phyloP scores from a whole-genome alignment of 2,329 filamentous ascomycete genomes.

The Cordyceps militaris region DNA sequence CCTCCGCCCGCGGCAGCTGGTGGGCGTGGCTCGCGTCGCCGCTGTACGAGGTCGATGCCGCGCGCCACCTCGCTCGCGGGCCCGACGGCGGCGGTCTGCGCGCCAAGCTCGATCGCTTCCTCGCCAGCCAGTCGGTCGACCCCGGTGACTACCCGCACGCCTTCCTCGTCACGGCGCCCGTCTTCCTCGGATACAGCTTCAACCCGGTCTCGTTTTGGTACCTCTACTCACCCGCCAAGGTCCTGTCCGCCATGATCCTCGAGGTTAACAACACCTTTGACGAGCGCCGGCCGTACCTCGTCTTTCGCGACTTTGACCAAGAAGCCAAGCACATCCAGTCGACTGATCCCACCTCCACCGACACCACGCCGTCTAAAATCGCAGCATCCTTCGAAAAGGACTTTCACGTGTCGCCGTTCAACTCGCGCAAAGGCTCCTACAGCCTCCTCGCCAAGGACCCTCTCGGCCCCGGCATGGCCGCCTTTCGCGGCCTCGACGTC shows the following conservation, averaged over 20 bases:
- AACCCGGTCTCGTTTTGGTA: constrained; percentile 78
- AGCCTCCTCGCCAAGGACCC: constrained; percentile 42
- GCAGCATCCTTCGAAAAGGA: constrained; percentile 56
- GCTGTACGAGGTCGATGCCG: constrained; percentile 55
- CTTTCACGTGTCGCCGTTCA: constrained; percentile 73
- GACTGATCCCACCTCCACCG: not conserved
- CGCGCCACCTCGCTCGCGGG: constrained; percentile 55
- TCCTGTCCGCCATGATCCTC: constrained; percentile 57
- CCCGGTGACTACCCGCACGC: constrained; percentile 56
- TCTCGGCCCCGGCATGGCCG: constrained; percentile 32
- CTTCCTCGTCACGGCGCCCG: constrained; percentile 64
- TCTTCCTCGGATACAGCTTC: constrained; percentile 63
- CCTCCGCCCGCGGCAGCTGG: constrained; percentile 14
- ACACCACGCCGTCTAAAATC: constrained; percentile 19
- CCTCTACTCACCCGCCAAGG: constrained; percentile 53
- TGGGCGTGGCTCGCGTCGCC: constrained; percentile 23
- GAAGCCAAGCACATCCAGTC: constrained; percentile 14
- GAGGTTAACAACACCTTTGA: constrained; percentile 75
- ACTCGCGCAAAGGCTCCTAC: constrained; percentile 51
- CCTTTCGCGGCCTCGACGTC: constrained; percentile 42
- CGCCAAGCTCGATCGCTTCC: constrained; percentile 54
- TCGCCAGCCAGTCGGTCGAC: constrained; percentile 49
- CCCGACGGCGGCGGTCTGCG: constrained; percentile 45
- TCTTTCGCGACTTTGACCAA: constrained; percentile 22
- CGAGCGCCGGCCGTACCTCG: constrained; percentile 46